A percentile compares a stretch with the other conserved stretches of the same genome.
Conservation (phyloP, 2,329 filamentous ascomycete species). For the Diaporthe sp. region DNA sequence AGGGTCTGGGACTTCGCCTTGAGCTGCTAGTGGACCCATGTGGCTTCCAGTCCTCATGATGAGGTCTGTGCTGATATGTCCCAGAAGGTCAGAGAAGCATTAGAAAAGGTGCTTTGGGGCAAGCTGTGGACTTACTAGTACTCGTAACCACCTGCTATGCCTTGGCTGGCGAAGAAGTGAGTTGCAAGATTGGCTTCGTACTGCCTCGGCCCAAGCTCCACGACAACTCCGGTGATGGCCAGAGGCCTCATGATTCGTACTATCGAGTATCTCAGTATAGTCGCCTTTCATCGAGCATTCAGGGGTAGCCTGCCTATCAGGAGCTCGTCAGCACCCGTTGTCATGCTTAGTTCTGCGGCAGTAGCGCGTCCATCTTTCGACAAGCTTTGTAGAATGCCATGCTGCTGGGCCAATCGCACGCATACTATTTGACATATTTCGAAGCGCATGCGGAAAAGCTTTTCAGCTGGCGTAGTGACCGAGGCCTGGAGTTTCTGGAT, state of each 20-base stretch:
- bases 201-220: neutral
- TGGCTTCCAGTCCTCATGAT: neutral
- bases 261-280: neutral
- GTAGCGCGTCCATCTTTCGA: neutral
- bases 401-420: constrained; percentile 4
- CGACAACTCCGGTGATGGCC: neutral
- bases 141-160: neutral
- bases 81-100: neutral
- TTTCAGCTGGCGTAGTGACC: neutral
- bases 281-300: neutral
- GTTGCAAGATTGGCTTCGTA: constrained; percentile 1
- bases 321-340: neutral
- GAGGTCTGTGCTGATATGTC: neutral
- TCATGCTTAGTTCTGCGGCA: neutral
- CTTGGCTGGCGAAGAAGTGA: constrained; percentile 19
- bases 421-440: neutral
- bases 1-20: neutral
- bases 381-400: neutral
- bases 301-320: neutral
- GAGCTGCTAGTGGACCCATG: neutral
- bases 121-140: neutral
- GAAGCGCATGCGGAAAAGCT: neutral
- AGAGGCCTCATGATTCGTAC: neutral
- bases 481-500: constrained; percentile 10
- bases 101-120: neutral